These are phyloP conservation scores for Phytopythium helicoides DNA, from an alignment of 352 stramenopile species.

Conservation along the genomic window DNA sequence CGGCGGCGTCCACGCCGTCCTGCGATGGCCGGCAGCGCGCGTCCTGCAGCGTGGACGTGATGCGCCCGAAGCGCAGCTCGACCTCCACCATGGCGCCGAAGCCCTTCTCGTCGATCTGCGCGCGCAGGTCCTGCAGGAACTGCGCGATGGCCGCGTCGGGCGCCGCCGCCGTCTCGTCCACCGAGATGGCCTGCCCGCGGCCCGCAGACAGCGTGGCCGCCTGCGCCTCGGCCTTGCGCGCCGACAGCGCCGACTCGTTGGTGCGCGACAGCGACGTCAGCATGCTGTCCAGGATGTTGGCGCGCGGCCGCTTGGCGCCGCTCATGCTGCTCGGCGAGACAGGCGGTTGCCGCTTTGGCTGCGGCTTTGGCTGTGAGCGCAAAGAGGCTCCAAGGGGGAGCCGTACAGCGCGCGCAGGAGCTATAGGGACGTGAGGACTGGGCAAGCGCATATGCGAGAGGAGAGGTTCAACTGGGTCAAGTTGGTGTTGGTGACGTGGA, in stretches of 20 bases:
- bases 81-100: slow-evolving; percentile 80
- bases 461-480: not conserved
- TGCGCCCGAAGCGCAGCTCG: slow-evolving; percentile 79
- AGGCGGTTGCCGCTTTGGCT: not conserved
- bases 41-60: slow-evolving; percentile 75
- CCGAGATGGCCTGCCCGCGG: slow-evolving; percentile 63
- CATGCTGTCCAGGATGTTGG: slow-evolving; percentile 56
- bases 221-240: slow-evolving; percentile 71
- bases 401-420: not conserved
- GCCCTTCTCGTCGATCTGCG: slow-evolving; percentile 71
- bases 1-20: slow-evolving; percentile 66
- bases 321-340: no score
- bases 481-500: no score
- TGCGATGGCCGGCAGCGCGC: slow-evolving; percentile 69
- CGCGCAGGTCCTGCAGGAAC: slow-evolving; percentile 80
- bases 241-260: slow-evolving; percentile 72
- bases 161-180: slow-evolving; percentile 62
- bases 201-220: slow-evolving; percentile 70
- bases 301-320: slow-evolving; percentile 9
- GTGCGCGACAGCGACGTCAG: slow-evolving; percentile 72
- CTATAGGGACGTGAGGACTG: slow-evolving; percentile 1
- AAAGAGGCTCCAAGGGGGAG: not conserved
- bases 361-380: not conserved
- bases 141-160: slow-evolving; percentile 76
- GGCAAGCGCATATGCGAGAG: not conserved